phyloP scores from a whole-genome alignment of 495 filamentous ascomycete genomes.

The Podospora didyma region DNA sequence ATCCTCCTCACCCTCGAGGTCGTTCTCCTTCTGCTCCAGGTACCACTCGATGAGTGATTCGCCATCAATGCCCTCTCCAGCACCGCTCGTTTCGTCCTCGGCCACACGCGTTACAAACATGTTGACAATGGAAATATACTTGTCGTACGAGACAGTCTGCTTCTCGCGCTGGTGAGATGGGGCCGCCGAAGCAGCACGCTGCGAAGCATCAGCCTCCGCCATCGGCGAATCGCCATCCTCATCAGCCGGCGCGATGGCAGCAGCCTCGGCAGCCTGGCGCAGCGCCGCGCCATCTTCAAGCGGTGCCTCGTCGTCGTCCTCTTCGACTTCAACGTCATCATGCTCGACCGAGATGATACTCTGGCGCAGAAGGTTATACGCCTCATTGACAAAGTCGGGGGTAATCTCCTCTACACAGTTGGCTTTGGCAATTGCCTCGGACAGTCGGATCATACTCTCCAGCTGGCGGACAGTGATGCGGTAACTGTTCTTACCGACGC shows the following conservation, averaged over 20 bases:
- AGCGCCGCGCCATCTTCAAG: constrained; percentile 33
- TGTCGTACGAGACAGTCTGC: constrained; percentile 92
- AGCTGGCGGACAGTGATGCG: constrained; percentile 95
- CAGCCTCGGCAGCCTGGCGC: constrained; percentile 36
- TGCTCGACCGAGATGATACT: constrained; percentile 98
- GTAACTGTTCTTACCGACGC: constrained; percentile 88
- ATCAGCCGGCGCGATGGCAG: constrained; percentile 37
- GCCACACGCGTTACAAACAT: constrained; percentile 70
- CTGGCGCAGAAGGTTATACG: constrained; percentile 81
- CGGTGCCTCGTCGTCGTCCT: constrained; percentile 60
- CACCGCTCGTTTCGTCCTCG: constrained; percentile 66
- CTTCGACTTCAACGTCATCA: constrained; percentile 95
- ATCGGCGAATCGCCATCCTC: constrained; percentile 69
- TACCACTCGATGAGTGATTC: constrained; percentile 89
- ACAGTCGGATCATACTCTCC: constrained; percentile 89
- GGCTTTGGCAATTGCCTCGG: constrained; percentile 93
- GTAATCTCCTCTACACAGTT: constrained; percentile 93
- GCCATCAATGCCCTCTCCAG: constrained; percentile 85
- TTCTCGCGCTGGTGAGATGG: constrained; percentile 50
- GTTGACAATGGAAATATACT: constrained; percentile 88
- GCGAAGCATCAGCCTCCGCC: constrained; percentile 47
- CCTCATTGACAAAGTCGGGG: constrained; percentile 81
- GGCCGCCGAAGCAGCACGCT: constrained; percentile 24
- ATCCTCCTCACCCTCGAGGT: constrained; percentile 76
- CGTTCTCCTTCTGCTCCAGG: constrained; percentile 85